phyloP scores from a whole-genome alignment of 2,329 filamentous ascomycete species.

The Aspergillus quadricinctus region DNA sequence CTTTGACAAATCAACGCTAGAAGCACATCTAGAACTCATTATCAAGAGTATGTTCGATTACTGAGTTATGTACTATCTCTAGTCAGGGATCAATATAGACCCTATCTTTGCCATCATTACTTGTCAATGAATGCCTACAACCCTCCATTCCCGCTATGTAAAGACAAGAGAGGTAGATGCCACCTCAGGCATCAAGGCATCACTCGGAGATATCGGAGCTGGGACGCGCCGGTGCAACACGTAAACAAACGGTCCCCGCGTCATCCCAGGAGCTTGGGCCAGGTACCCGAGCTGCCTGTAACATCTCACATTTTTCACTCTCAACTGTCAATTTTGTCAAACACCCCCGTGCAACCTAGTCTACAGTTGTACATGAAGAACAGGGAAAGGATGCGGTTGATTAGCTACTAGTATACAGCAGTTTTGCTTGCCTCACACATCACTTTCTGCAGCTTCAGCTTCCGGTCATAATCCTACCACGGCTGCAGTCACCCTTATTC shows the following conservation, averaged over 20 bases:
- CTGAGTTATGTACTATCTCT: background rate
- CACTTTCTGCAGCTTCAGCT: slow-evolving; percentile 15
- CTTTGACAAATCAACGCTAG: background rate
- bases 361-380: background rate
- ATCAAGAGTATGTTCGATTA: background rate
- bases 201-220: slow-evolving; percentile 17
- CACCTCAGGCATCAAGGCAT: slow-evolving; percentile 12
- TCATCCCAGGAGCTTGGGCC: slow-evolving; percentile 19
- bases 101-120: too few species aligned
- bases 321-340: background rate
- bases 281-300: background rate
- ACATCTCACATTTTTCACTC: background rate
- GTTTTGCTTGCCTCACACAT: slow-evolving; percentile 15
- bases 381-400: slow-evolving; percentile 17
- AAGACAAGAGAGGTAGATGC: too few species aligned
- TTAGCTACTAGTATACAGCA: slow-evolving; percentile 27
- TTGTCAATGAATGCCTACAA: too few species aligned
- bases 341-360: slow-evolving; percentile 9
- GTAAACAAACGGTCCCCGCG: slow-evolving; percentile 21
- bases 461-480: slow-evolving; percentile 12
- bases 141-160: too few species aligned
- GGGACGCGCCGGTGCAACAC: slow-evolving; percentile 14
- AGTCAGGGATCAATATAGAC: background rate
- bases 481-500: slow-evolving; percentile 19
- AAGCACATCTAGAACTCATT: background rate